Conservation (phyloP, 148 eudicot species). For the Diospyros lotus region DNA sequence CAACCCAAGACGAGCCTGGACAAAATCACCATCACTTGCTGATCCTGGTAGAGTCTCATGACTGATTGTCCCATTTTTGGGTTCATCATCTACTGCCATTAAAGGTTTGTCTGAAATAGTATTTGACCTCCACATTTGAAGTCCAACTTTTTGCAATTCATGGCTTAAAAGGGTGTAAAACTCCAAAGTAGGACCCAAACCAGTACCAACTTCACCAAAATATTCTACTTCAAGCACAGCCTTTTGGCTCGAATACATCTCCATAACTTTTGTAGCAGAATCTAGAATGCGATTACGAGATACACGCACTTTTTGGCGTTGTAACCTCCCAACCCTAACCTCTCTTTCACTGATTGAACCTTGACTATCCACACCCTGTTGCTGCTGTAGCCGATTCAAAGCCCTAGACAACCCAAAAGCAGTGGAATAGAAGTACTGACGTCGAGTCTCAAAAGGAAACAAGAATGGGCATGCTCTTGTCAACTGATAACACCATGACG, state of each 20-base stretch:
- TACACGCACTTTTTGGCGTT: conserved; percentile 96
- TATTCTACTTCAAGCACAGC: conserved; percentile 99
- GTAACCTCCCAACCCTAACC: conserved; percentile 85
- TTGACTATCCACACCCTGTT: conserved; percentile 90
- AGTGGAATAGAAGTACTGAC: conserved; percentile 95
- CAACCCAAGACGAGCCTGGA: conserved; percentile 80
- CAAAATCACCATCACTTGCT: conserved; percentile 41
- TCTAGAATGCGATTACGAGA: conserved; percentile 91
- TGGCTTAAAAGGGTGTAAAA: conserved; percentile 93
- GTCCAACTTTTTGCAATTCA: conserved; percentile 75
- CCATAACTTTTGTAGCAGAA: conserved; percentile 99
- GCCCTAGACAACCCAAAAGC: conserved; percentile 98
- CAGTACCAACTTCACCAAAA: conserved; percentile 99
- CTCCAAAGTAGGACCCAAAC: conserved; percentile 96
- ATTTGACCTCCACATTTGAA: conserved; percentile 87
- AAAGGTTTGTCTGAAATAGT: conserved; percentile 31
- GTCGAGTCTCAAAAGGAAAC: conserved; percentile 94
- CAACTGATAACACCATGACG: conserved; percentile 97
- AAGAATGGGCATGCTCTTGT: conserved; percentile 93
- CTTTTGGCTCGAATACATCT: conserved; percentile 99
- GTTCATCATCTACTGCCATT: conserved; percentile 50
- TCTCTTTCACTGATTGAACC: conserved; percentile 77
- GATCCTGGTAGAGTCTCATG: conserved; percentile 8
- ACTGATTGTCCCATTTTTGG: conserved; percentile 25
- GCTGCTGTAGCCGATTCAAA: conserved; percentile 88